Percentiles rank a stretch among this genome's conserved stretches.
These are phyloP conservation scores for Verticillium dahliae DNA, from an alignment of 2,329 filamentous ascomycete genomes.

Conservation along the genomic window DNA sequence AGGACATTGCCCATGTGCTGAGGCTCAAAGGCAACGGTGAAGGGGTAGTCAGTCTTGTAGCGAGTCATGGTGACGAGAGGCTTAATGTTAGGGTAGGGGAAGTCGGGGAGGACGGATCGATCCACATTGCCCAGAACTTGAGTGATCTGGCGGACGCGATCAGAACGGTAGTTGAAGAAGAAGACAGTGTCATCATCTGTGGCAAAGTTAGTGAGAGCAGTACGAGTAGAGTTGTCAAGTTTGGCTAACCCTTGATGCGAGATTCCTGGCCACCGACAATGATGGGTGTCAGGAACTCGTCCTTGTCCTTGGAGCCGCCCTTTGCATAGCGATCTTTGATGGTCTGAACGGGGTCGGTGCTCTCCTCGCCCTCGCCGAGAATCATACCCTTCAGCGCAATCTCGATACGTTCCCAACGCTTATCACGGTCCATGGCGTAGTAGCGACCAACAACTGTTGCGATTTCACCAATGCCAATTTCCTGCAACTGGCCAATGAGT, in stretches of 20 bases:
- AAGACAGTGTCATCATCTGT: slow-evolving; percentile 87
- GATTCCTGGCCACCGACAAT: slow-evolving; percentile 82
- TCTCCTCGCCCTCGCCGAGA: slow-evolving; percentile 79
- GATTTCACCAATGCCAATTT: slow-evolving; percentile 80
- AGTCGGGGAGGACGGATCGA: slow-evolving; percentile 83
- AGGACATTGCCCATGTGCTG: slow-evolving; percentile 98
- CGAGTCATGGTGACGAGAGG: slow-evolving; percentile 91
- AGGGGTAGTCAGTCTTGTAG: slow-evolving; percentile 94
- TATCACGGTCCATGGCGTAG: slow-evolving; percentile 99
- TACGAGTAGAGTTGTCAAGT: neutral
- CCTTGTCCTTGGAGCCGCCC: slow-evolving; percentile 62
- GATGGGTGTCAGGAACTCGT: slow-evolving; percentile 98
- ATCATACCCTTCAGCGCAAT: slow-evolving; percentile 82
- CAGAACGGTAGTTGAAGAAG: slow-evolving; percentile 99
- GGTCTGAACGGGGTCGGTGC: slow-evolving; percentile 75
- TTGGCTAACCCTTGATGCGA: slow-evolving; percentile 67
- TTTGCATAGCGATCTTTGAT: slow-evolving; percentile 84
- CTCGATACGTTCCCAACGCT: slow-evolving; percentile 96
- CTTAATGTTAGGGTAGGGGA: slow-evolving; percentile 86
- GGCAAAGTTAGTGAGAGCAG: slow-evolving; percentile 2
- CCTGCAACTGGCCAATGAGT: slow-evolving; percentile 71
- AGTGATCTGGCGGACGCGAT: slow-evolving; percentile 92
- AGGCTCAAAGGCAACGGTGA: slow-evolving; percentile 85
- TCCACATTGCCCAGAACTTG: slow-evolving; percentile 90
- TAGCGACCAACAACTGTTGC: slow-evolving; percentile 93